Percentiles rank a stretch among this genome's conserved stretches.
Evolutionary conservation across 345 rosid genomes (phyloP).

Genomic region (Raphanus raphanistrum): DNA sequence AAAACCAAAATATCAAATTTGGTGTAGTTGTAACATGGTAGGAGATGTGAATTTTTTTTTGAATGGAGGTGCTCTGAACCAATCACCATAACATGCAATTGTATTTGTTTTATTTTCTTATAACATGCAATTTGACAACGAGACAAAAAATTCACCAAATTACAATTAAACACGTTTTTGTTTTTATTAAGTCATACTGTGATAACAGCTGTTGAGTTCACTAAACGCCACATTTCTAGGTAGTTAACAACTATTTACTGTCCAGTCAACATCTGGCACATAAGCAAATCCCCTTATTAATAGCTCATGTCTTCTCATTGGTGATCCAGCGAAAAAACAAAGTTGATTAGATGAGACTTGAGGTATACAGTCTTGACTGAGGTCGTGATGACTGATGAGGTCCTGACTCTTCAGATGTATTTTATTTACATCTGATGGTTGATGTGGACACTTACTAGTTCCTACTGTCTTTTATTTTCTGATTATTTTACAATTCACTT

Average conservation of each 20-base stretch:
- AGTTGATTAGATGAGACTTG: neutral
- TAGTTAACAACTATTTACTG: slow-evolving; percentile 16
- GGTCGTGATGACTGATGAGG: slow-evolving; percentile 13
- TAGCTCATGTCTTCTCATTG: slow-evolving; percentile 6
- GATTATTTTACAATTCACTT: neutral
- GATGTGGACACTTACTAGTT: slow-evolving; percentile 5
- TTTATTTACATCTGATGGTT: neutral
- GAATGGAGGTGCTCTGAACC: too few relatives aligned
- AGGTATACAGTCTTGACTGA: neutral
- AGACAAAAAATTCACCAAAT: too few relatives aligned
- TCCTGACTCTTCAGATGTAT: neutral
- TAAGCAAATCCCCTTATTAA: slow-evolving; percentile 3
- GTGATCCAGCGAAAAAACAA: neutral
- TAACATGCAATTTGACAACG: too few relatives aligned
- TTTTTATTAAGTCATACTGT: slow-evolving; percentile 13
- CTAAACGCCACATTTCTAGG: slow-evolving; percentile 21
- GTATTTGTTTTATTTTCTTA: too few relatives aligned
- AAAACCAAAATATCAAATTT: too few relatives aligned
- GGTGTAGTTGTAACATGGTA: too few relatives aligned
- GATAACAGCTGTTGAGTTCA: slow-evolving; percentile 13
- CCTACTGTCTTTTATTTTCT: neutral
- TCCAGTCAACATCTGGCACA: slow-evolving; percentile 21
- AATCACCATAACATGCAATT: too few relatives aligned
- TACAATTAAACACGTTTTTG: slow-evolving; percentile 21
- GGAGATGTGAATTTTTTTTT: too few relatives aligned